Percentiles rank a stretch among this genome's conserved stretches.
phyloP scores from a whole-genome alignment of 1,139 yeast genomes.

The Pichiaceae sp. region DNA sequence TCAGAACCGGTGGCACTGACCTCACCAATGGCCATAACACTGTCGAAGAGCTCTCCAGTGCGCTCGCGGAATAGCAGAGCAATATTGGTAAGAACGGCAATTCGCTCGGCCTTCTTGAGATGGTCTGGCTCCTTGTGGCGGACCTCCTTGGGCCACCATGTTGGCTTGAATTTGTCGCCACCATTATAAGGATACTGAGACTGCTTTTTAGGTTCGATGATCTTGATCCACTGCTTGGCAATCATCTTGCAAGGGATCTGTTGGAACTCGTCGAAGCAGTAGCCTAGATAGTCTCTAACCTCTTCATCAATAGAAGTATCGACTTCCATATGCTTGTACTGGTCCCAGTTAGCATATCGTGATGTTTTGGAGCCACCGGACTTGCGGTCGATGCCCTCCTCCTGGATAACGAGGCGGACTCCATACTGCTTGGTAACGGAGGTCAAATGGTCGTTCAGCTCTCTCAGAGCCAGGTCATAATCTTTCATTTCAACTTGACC shows the following conservation, averaged over 20 bases:
- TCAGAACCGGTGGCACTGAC: constrained; percentile 6
- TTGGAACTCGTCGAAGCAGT: constrained; percentile 29
- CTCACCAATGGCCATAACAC: constrained; percentile 17
- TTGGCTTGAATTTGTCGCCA: constrained; percentile 42
- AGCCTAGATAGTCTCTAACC: constrained; percentile 20
- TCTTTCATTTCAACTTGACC: not conserved
- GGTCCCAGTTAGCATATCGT: too few relatives aligned
- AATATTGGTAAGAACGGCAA: constrained; percentile 38
- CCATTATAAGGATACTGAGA: constrained; percentile 53
- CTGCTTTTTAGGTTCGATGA: constrained; percentile 62
- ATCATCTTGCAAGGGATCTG: constrained; percentile 54
- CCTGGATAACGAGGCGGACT: too few relatives aligned
- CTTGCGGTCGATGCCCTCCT: too few relatives aligned
- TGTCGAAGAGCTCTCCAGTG: constrained; percentile 13
- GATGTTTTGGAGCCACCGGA: too few relatives aligned
- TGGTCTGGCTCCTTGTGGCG: constrained; percentile 73
- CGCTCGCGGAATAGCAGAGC: constrained; percentile 13
- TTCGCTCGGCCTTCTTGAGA: constrained; percentile 48
- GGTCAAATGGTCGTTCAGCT: not conserved
- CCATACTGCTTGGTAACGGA: not conserved
- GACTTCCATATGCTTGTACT: constrained; percentile 7
- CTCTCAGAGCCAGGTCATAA: not conserved
- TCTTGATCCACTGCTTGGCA: constrained; percentile 62
- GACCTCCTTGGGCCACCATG: constrained; percentile 63
- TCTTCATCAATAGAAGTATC: constrained; percentile 14